Percentiles rank a stretch among this genome's conserved stretches.
Evolutionary conservation across 2,329 filamentous ascomycete species (phyloP).

Genomic region (Botrytis fabae): DNA sequence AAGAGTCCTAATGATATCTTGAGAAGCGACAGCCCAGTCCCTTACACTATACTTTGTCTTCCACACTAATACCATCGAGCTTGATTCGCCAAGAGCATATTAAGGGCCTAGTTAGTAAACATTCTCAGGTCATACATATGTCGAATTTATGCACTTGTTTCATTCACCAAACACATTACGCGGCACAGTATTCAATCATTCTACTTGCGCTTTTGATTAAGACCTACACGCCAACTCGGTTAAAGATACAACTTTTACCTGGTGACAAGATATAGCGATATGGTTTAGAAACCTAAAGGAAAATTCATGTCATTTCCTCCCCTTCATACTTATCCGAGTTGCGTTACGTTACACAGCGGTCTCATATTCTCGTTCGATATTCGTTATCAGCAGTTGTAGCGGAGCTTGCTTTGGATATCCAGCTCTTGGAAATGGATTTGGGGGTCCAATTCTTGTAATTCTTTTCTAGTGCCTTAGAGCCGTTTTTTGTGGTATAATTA

Average conservation of each 20-base stretch:
- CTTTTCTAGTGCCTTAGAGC: not conserved
- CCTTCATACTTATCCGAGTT: not conserved
- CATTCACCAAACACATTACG: not conserved
- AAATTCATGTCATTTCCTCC: accelerated
- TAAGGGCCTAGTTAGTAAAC: not conserved
- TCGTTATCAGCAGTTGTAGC: no score
- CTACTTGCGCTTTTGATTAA: not conserved
- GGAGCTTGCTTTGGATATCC: not conserved
- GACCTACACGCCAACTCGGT: not conserved
- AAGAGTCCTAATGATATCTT: no score
- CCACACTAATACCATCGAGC: no score
- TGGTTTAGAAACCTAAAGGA: no score
- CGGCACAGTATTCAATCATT: not conserved
- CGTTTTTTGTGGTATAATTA: not conserved
- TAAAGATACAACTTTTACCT: not conserved
- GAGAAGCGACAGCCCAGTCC: no score
- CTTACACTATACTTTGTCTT: no score
- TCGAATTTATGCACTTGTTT: not conserved
- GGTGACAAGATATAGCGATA: not conserved
- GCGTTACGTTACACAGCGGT: not conserved
- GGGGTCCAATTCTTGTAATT: not conserved
- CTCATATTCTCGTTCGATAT: not conserved
- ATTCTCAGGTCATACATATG: not conserved
- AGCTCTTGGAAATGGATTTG: not conserved
- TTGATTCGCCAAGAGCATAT: no score